phyloP scores from a whole-genome alignment of 768 basidiomycete species.

The Podaxis sp. region DNA sequence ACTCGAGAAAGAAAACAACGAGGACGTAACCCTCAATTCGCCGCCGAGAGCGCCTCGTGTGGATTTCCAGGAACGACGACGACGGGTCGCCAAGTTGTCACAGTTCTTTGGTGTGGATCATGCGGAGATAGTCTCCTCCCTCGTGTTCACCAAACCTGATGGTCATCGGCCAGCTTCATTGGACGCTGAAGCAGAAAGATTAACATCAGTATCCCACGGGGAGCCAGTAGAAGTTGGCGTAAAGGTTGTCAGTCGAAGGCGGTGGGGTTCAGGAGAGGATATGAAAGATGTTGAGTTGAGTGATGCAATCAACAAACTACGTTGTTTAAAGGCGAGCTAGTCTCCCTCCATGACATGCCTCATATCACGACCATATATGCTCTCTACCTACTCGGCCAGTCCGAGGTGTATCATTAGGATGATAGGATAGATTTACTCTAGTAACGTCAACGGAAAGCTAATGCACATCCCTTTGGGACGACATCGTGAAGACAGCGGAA shows the following conservation, averaged over 20 bases:
- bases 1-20: conserved; percentile 5
- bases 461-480: neutral
- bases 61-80: conserved; percentile 24
- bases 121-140: conserved; percentile 38
- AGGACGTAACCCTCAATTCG: neutral
- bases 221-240: conserved; percentile 35
- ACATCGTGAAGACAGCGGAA: conserved; percentile 15
- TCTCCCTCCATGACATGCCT: conserved; percentile 9
- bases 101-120: conserved; percentile 58
- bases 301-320: conserved; percentile 44
- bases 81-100: conserved; percentile 53
- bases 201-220: neutral
- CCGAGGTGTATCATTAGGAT: conserved; percentile 12
- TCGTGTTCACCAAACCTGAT: conserved; percentile 11
- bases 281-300: conserved; percentile 36
- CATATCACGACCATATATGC: neutral
- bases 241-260: conserved; percentile 36
- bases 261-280: conserved; percentile 38
- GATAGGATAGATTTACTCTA: conserved; percentile 12
- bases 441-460: neutral
- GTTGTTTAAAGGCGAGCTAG: conserved; percentile 36
- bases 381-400: neutral
- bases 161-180: neutral
- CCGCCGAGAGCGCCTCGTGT: neutral
- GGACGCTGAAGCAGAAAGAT: neutral